Conservation (phyloP, 495 filamentous ascomycete genomes). For the Daldinia grandis region DNA sequence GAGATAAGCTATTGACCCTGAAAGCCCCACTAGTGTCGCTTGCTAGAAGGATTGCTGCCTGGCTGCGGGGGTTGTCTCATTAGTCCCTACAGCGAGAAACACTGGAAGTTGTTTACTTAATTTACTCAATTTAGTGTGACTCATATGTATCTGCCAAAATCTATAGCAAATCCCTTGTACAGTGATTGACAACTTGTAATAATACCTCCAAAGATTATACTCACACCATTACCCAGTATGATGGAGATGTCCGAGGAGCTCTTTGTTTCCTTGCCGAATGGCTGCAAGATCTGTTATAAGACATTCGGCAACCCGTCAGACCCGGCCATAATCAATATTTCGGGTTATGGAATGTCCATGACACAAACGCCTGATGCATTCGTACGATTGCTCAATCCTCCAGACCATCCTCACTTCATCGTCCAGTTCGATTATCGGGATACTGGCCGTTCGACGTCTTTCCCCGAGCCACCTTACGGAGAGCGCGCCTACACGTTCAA, state of each 20-base stretch:
- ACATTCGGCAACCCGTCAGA: neutral
- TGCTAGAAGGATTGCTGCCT: neutral
- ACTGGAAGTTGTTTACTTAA: neutral
- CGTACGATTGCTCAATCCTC: neutral
- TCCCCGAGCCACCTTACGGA: neutral
- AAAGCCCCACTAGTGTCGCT: neutral
- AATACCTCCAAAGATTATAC: neutral
- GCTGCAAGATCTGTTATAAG: neutral
- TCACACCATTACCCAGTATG: neutral
- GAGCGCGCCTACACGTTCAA: neutral
- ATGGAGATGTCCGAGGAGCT: neutral
- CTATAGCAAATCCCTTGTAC: neutral
- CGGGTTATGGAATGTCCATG: neutral
- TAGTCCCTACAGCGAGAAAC: neutral
- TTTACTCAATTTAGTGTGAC: neutral
- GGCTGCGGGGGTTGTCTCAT: neutral
- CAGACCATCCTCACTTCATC: neutral
- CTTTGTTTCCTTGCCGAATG: neutral
- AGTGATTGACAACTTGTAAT: neutral
- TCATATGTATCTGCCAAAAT: neutral
- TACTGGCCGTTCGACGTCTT: neutral
- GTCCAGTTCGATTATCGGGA: neutral
- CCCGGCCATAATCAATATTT: neutral
- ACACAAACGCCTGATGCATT: neutral
- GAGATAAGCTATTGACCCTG: no score